phyloP scores from a whole-genome alignment of 345 rosid genomes.

The Rhodomyrtus tomentosa region DNA sequence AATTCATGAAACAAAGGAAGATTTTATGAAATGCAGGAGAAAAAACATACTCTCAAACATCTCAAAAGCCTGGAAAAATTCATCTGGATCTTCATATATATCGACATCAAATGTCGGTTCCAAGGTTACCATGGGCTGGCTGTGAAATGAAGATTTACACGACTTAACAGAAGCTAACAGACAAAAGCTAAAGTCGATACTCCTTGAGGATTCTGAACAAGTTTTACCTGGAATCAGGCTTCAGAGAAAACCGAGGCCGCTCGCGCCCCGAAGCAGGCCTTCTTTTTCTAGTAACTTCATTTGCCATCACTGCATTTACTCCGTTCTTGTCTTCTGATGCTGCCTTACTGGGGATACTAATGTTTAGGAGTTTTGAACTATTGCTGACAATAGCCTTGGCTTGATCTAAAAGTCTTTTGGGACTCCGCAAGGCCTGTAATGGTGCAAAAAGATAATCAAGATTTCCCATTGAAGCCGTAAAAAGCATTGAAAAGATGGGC shows the following conservation, averaged over 20 bases:
- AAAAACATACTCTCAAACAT: slow-evolving; percentile 43
- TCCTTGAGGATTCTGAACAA: not conserved
- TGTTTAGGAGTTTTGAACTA: slow-evolving; percentile 13
- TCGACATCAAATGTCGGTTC: slow-evolving; percentile 48
- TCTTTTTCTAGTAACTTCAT: slow-evolving; percentile 35
- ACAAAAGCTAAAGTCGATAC: not conserved
- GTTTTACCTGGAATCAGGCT: slow-evolving; percentile 44
- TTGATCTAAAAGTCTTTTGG: slow-evolving; percentile 40
- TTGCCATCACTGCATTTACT: slow-evolving; percentile 9
- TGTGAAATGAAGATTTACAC: slow-evolving; percentile 17
- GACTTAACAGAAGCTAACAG: not conserved
- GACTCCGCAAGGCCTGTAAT: slow-evolving; percentile 40
- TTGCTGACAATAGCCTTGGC: slow-evolving; percentile 31
- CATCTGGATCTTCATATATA: slow-evolving; percentile 51
- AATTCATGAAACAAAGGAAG: not conserved
- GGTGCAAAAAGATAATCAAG: not conserved
- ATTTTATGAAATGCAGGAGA: not conserved
- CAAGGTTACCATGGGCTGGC: slow-evolving; percentile 31
- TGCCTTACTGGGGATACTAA: slow-evolving; percentile 3
- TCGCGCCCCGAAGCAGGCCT: slow-evolving; percentile 63
- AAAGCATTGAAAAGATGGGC: not conserved
- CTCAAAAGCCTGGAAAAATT: slow-evolving; percentile 59
- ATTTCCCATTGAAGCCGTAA: not conserved
- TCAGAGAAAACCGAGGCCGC: slow-evolving; percentile 59
- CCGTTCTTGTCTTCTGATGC: slow-evolving; percentile 3